A percentile compares a stretch with the other conserved stretches of the same genome.
phyloP scores from a whole-genome alignment of 2,329 filamentous ascomycete genomes.

The Falciphora oryzae region DNA sequence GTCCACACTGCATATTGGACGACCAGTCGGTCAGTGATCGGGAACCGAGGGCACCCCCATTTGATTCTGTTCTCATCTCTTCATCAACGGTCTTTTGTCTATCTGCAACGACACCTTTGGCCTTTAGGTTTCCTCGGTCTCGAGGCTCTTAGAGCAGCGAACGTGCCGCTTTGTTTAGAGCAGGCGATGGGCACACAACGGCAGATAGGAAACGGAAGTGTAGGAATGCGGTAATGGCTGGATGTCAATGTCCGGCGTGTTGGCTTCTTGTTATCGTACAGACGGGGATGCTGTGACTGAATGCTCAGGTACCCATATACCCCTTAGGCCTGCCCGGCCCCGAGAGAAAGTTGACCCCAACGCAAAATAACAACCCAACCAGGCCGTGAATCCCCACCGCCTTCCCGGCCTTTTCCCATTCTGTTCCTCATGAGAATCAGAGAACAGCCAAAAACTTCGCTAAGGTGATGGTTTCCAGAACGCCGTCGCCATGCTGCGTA shows the following conservation, averaged over 20 bases:
- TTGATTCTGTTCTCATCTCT: background rate
- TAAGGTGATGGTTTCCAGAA: conserved; percentile 8
- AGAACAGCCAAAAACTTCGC: conserved; percentile 2
- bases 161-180: background rate
- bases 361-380: background rate
- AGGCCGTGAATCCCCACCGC: background rate
- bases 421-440: background rate
- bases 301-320: conserved; percentile 26
- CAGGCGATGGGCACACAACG: background rate
- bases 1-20: no score
- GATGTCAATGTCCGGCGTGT: background rate
- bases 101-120: background rate
- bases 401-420: background rate
- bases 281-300: conserved; percentile 7
- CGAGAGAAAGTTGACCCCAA: background rate
- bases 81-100: background rate
- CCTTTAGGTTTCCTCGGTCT: background rate
- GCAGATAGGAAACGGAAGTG: background rate
- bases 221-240: background rate
- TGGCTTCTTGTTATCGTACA: conserved; percentile 1
- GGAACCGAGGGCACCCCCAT: no score
- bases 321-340: background rate
- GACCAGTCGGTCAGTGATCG: no score
- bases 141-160: no score
- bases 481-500: conserved; percentile 13